Evolutionary conservation across 192 early-diverging fungal species (phyloP).

Genomic region (Backusella liffmaniae): DNA sequence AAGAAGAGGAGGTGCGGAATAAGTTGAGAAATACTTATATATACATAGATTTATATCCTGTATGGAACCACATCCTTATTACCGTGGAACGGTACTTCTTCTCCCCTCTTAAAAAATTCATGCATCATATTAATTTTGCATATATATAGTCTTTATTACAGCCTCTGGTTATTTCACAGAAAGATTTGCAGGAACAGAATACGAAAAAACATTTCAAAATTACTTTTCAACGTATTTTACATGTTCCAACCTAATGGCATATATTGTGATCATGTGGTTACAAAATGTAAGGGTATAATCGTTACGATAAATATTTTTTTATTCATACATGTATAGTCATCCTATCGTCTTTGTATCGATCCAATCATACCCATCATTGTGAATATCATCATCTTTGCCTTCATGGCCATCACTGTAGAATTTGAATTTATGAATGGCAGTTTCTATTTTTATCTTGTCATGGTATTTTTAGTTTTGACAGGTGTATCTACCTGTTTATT

Average conservation of each 20-base stretch:
- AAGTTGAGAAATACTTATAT: not conserved
- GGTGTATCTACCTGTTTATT: conserved; percentile 62
- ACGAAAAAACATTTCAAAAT: conserved; percentile 69
- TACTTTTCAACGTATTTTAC: conserved; percentile 72
- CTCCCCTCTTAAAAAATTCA: not conserved
- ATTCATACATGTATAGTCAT: not conserved
- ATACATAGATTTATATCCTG: conserved; percentile 54
- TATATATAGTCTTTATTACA: conserved; percentile 63
- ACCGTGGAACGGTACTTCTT: conserved; percentile 68
- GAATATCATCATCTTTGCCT: conserved; percentile 51
- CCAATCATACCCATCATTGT: conserved; percentile 40
- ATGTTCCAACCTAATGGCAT: conserved; percentile 55
- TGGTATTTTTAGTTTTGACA: conserved; percentile 54
- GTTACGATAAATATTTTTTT: not conserved
- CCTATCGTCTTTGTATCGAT: not conserved
- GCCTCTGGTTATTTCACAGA: conserved; percentile 71
- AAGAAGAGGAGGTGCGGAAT: no score
- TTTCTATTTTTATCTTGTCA: conserved; percentile 61
- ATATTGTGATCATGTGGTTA: conserved; percentile 47
- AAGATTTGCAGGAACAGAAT: conserved; percentile 58
- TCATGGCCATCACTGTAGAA: conserved; percentile 52
- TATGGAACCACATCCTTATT: conserved; percentile 76
- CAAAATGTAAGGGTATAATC: conserved; percentile 30
- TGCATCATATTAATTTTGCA: not conserved
- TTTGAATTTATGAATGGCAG: conserved; percentile 38